A percentile compares a stretch with the other conserved stretches of the same genome.
Evolutionary conservation across 257 asterid genomes (phyloP).

Genomic region (Mentha longifolia): DNA sequence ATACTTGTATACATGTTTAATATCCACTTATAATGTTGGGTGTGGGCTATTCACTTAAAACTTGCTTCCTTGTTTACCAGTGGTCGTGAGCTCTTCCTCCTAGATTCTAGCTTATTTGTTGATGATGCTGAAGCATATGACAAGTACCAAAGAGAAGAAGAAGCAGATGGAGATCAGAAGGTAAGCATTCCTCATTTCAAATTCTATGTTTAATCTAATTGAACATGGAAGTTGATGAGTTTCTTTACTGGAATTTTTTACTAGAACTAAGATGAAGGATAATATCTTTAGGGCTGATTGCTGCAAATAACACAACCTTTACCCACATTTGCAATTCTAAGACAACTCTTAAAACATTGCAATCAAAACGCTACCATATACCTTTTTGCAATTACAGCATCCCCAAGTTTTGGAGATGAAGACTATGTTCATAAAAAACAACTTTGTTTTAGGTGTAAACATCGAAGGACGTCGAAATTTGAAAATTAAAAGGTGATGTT

Average conservation of each 20-base stretch:
- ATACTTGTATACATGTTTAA: conserved; percentile 3
- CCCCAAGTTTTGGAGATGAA: no score
- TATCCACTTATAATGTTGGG: not conserved
- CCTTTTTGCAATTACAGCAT: no score
- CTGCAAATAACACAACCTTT: no score
- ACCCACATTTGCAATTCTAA: no score
- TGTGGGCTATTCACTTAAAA: conserved; percentile 26
- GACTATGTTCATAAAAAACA: no score
- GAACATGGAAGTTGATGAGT: conserved; percentile 16
- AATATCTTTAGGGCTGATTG: no score
- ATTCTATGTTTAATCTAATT: conserved; percentile 19
- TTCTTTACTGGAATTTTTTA: not conserved
- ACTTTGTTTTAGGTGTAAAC: no score
- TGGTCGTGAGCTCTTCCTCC: conserved; percentile 90
- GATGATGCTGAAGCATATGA: conserved; percentile 90
- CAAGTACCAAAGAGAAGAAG: conserved; percentile 67
- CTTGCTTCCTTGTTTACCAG: conserved; percentile 45
- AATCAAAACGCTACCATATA: no score
- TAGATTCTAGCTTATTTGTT: conserved; percentile 77
- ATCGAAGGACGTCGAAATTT: no score
- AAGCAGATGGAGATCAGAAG: conserved; percentile 45
- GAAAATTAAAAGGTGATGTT: no score
- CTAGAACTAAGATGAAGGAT: not conserved
- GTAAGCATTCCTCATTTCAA: conserved; percentile 36
- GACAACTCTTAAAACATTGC: no score